Conservation (phyloP, 495 filamentous ascomycete genomes). For the Tuber indicum region DNA sequence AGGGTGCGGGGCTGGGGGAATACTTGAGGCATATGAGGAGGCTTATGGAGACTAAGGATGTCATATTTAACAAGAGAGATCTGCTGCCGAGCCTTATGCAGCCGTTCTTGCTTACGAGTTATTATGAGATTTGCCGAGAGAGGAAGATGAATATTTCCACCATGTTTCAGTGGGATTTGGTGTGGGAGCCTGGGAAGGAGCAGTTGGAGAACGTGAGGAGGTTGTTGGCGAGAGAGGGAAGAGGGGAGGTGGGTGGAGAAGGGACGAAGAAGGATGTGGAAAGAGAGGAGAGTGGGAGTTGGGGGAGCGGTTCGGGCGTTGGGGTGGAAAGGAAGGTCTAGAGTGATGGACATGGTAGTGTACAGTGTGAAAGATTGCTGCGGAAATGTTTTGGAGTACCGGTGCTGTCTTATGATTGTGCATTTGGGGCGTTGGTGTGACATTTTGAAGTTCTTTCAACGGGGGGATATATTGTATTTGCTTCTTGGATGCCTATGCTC, state of each 20-base stretch:
- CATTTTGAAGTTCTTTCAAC: neutral
- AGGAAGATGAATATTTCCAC: conserved; percentile 27
- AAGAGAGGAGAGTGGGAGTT: neutral
- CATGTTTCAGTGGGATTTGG: conserved; percentile 42
- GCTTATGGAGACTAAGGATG: conserved; percentile 35
- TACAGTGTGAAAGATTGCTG: neutral
- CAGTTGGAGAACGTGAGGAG: conserved; percentile 18
- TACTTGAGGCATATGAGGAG: conserved; percentile 35
- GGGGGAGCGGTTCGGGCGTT: neutral
- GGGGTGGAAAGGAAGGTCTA: neutral
- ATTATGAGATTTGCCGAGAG: conserved; percentile 42
- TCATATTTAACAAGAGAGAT: conserved; percentile 32
- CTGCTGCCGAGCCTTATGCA: conserved; percentile 39
- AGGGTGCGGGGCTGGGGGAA: conserved; percentile 6
- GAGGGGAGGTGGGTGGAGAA: neutral
- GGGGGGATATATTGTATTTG: neutral
- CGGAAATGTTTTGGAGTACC: neutral
- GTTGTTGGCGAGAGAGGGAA: conserved; percentile 7
- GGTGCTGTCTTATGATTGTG: neutral
- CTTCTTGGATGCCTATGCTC: neutral
- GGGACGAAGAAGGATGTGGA: neutral
- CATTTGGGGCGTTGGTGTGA: neutral
- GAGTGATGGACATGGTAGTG: neutral
- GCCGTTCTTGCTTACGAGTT: conserved; percentile 40
- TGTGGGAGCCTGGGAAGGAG: conserved; percentile 33